Conservation (phyloP, 2,329 filamentous ascomycete species). For the Penicillium nordicum region DNA sequence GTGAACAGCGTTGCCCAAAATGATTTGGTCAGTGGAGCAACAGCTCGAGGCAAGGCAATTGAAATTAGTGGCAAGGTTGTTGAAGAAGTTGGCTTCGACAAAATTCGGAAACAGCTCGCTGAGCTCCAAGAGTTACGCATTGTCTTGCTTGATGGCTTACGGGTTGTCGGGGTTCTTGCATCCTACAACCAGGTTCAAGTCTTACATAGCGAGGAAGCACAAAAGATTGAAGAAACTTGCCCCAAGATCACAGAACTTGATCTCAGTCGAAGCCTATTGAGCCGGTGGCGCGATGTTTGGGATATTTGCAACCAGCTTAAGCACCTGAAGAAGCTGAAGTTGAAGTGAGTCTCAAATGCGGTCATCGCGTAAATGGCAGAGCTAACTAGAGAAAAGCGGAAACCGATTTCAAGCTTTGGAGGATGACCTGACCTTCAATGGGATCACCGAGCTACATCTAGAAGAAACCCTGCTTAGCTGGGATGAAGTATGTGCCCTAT, state of each 20-base stretch:
- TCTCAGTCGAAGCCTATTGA: conserved; percentile 78
- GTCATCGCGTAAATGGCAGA: background rate
- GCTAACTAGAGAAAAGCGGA: conserved; percentile 53
- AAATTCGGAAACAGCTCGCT: conserved; percentile 77
- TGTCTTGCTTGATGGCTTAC: conserved; percentile 75
- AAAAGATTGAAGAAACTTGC: conserved; percentile 55
- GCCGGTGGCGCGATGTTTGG: conserved; percentile 62
- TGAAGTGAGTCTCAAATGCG: conserved; percentile 58
- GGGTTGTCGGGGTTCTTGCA: conserved; percentile 49
- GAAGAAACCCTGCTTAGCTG: conserved; percentile 66
- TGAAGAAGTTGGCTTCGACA: conserved; percentile 93
- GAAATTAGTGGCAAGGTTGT: conserved; percentile 77
- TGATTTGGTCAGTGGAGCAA: background rate
- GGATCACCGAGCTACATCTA: conserved; percentile 60
- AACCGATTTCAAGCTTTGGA: conserved; percentile 59
- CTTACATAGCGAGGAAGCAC: conserved; percentile 18
- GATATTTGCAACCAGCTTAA: conserved; percentile 68
- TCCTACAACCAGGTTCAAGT: conserved; percentile 17
- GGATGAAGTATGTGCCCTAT: conserved; percentile 55
- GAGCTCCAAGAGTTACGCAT: conserved; percentile 72
- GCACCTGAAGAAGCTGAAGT: conserved; percentile 62
- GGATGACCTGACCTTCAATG: conserved; percentile 44
- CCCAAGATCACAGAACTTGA: conserved; percentile 70
- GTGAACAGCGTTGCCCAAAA: conserved; percentile 32
- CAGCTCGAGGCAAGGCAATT: conserved; percentile 53